These are phyloP conservation scores for Peribolospora kevripleyi DNA, from an alignment of 768 basidiomycete species.

Conservation along the genomic window DNA sequence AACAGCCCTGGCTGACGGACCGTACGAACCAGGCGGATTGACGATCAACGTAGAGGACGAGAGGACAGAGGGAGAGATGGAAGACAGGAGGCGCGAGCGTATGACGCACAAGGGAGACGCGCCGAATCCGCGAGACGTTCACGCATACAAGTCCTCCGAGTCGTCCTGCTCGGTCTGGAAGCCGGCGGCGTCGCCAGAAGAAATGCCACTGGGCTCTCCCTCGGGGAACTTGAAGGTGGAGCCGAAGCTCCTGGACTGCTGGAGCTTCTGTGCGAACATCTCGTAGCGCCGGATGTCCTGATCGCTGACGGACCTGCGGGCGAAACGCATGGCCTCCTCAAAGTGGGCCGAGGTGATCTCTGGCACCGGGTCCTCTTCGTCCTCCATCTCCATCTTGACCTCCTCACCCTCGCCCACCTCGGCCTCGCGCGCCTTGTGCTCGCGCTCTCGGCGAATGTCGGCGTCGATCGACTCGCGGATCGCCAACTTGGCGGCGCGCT, in stretches of 20 bases:
- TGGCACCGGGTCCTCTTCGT: constrained; percentile 23
- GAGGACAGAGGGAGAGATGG: too few species aligned
- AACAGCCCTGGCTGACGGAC: too few species aligned
- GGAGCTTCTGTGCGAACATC: constrained; percentile 67
- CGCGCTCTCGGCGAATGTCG: constrained; percentile 56
- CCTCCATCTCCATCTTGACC: constrained; percentile 38
- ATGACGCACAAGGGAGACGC: background rate
- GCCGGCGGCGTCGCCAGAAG: constrained; percentile 11
- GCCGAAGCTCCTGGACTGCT: constrained; percentile 77
- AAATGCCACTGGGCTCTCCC: constrained; percentile 20
- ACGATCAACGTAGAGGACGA: too few species aligned
- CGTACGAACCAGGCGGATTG: too few species aligned
- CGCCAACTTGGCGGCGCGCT: constrained; percentile 86
- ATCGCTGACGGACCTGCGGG: constrained; percentile 87
- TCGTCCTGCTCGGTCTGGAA: constrained; percentile 7
- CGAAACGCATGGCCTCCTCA: constrained; percentile 42
- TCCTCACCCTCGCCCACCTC: constrained; percentile 38
- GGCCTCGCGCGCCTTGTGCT: constrained; percentile 58
- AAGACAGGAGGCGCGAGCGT: too few species aligned
- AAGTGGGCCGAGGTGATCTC: constrained; percentile 54
- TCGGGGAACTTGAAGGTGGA: constrained; percentile 98
- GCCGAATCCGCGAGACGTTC: background rate
- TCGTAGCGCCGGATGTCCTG: constrained; percentile 93
- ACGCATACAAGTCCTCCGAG: constrained; percentile 10
- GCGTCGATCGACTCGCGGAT: constrained; percentile 86